A percentile compares a stretch with the other conserved stretches of the same genome.
Conservation (phyloP, 495 filamentous ascomycete species). For the Collariella sp. region DNA sequence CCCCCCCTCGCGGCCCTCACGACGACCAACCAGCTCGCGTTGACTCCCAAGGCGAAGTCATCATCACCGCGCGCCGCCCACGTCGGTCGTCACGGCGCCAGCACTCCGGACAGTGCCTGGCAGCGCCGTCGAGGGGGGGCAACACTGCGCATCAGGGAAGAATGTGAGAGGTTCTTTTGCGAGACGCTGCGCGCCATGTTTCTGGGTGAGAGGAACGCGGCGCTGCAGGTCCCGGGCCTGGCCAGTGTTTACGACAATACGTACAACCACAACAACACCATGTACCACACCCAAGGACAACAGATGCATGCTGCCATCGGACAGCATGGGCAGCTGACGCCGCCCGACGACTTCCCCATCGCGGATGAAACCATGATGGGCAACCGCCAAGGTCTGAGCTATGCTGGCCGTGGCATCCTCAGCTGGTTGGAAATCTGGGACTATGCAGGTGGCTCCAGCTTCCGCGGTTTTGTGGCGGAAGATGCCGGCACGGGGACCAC, state of each 20-base stretch:
- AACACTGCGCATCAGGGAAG: constrained; percentile 89
- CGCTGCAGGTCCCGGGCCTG: constrained; percentile 63
- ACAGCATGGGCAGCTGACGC: constrained; percentile 30
- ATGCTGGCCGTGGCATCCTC: constrained; percentile 19
- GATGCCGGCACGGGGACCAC: constrained; percentile 46
- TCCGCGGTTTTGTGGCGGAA: constrained; percentile 72
- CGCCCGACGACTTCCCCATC: constrained; percentile 34
- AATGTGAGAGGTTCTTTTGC: constrained; percentile 99
- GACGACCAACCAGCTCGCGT: constrained; percentile 50
- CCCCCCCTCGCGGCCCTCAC: constrained; percentile 68
- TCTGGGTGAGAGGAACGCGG: constrained; percentile 83
- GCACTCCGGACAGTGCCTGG: constrained; percentile 23
- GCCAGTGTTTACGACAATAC: constrained; percentile 51
- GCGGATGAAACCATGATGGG: constrained; percentile 15
- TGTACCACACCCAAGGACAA: constrained; percentile 2
- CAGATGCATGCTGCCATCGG: constrained; percentile 14
- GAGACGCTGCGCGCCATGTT: constrained; percentile 84
- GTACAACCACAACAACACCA: constrained; percentile 27
- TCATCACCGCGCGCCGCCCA: constrained; percentile 24
- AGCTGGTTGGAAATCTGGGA: constrained; percentile 78
- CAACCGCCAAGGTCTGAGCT: neutral
- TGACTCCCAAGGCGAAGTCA: constrained; percentile 44
- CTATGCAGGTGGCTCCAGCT: constrained; percentile 71
- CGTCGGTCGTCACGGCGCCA: constrained; percentile 13
- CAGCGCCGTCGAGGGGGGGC: constrained; percentile 69